A percentile compares a stretch with the other conserved stretches of the same genome.
phyloP scores from a whole-genome alignment of 768 basidiomycete species.

The Leccinellum luteum region DNA sequence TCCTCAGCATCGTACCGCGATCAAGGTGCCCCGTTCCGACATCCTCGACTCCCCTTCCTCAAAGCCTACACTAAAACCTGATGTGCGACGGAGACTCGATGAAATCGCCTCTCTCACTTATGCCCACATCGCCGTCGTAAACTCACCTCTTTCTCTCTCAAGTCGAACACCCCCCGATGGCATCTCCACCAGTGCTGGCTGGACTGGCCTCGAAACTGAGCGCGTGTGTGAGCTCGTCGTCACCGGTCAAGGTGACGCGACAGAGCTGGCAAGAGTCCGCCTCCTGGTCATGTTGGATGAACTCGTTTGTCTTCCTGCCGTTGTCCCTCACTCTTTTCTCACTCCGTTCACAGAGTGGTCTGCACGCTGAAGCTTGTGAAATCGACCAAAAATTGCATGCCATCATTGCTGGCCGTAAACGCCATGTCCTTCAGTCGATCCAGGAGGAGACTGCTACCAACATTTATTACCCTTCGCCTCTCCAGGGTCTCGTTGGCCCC shows the following conservation, averaged over 20 bases:
- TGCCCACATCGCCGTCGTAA: constrained; percentile 92
- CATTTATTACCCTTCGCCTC: constrained; percentile 88
- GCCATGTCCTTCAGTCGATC: constrained; percentile 81
- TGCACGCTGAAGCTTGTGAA: constrained; percentile 88
- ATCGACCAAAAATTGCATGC: constrained; percentile 94
- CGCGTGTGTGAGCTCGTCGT: constrained; percentile 91
- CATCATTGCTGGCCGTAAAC: constrained; percentile 88
- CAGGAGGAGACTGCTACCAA: constrained; percentile 98
- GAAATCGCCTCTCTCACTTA: constrained; percentile 91
- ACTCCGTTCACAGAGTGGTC: constrained; percentile 60
- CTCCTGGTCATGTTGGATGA: constrained; percentile 94
- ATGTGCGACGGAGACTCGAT: constrained; percentile 83
- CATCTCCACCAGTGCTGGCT: constrained; percentile 72
- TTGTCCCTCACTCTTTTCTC: not conserved
- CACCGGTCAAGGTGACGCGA: constrained; percentile 84
- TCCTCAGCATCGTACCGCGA: constrained; percentile 72
- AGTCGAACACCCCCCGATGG: constrained; percentile 76
- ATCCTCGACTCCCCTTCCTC: constrained; percentile 84
- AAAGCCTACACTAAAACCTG: constrained; percentile 75
- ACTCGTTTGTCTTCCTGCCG: constrained; percentile 55
- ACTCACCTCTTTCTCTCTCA: constrained; percentile 72
- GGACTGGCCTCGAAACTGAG: constrained; percentile 92
- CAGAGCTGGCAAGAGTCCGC: constrained; percentile 87
- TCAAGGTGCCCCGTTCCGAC: constrained; percentile 91
- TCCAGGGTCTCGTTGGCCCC: constrained; percentile 81